These are phyloP conservation scores for Sporisorium scitamineum DNA, from an alignment of 1,284 basidiomycete genomes.

Conservation along the genomic window DNA sequence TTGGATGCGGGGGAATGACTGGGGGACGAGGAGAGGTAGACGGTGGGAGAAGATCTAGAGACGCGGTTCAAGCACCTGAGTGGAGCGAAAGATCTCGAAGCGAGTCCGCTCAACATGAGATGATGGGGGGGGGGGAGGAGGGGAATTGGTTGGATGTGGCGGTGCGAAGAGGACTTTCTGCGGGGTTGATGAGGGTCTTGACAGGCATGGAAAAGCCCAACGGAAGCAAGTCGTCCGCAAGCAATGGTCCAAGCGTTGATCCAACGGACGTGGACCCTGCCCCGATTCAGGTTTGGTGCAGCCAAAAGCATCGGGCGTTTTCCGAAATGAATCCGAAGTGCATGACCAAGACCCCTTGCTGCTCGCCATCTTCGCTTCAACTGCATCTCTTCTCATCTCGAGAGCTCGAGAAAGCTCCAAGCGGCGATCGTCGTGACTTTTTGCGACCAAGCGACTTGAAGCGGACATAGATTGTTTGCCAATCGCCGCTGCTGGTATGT, in stretches of 20 bases:
- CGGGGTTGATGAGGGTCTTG: conserved; percentile 5
- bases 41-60: background rate
- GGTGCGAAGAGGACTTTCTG: background rate
- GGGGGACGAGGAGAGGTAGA: background rate
- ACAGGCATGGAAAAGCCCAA: background rate
- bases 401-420: no score
- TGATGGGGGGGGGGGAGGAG: background rate
- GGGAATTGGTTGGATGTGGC: background rate
- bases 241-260: conserved; percentile 9
- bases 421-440: no score
- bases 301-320: background rate
- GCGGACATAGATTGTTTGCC: no score
- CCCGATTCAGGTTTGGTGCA: background rate
- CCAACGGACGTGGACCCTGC: conserved; percentile 6
- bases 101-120: conserved; percentile 30
- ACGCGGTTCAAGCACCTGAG: background rate
- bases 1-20: background rate
- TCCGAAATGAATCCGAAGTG: background rate
- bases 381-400: background rate
- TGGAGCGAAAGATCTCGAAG: conserved; percentile 13
- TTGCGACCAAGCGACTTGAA: no score
- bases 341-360: background rate
- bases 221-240: conserved; percentile 10
- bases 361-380: background rate
- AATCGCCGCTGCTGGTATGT: no score